Base-by-base conservation (phyloP, 805 yeast genomes). In the Saccharomycopsis selenospora region DNA sequence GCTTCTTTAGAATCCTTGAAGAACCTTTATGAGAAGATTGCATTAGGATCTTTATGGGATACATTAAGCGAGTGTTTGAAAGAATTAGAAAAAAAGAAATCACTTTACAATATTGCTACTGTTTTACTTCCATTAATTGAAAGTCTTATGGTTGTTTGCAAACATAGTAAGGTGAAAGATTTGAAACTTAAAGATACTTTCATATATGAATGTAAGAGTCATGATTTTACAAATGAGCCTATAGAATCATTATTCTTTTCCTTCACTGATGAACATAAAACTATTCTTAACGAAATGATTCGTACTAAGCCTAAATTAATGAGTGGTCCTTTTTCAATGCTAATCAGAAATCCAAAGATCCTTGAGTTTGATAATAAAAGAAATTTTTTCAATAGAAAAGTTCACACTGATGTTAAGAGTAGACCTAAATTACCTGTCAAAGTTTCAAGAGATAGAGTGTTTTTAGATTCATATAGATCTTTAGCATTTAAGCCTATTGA, bases 111-210 rank as follows among this genome's bases (percentile, higher is more conserved):
- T 42, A 77, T 87, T 41, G 89, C 95, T 0, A 83, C 95, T 1
- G 82, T 86, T 1, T 66, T 90, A 22, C 69, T 91, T 22, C 97
- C 98, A 0, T 65, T 89, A 52, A 87, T 91, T 52, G 99, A 91
- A 62, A 81, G 96, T 0, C 70, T 93, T 49, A 88, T 93, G 95
- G 95, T 91, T 44, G 93, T 93, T n/a, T 89, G 96, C 66, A 90
- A 90, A 59, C 95, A 86, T 59, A 78, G 87, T 56, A 76, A 76
- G 52, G 81, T 79, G 36, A 75, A 73, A 58, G 82, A 76, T 46
- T 65, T 73, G 49, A 81, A 70, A 53, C 67, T 72, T 5, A 73
- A 76, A 49, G 86, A 79, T 49, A 66, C 64, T 4, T 57, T 75
- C 50, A 81, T 78, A 57, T 84, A 75, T 59, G 87, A 84, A 56